Evolutionary conservation across 148 eudicot species (phyloP).

Genomic region (Rhododendron mucronatum): DNA sequence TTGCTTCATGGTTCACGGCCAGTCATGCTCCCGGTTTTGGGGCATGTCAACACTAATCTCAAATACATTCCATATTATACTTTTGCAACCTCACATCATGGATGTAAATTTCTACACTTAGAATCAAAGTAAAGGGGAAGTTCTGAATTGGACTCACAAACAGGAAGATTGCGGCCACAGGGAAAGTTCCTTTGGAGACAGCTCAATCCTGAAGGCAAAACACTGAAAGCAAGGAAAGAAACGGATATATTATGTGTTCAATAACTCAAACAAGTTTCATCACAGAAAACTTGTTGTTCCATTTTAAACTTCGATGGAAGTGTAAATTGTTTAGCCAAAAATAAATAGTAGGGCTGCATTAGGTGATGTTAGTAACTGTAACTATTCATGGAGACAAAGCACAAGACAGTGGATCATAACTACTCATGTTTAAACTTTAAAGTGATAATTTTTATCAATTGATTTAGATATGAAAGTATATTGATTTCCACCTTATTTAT

Average conservation of each 20-base stretch:
- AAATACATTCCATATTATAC: background rate
- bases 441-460: background rate
- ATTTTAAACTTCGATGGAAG: background rate
- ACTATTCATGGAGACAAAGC: background rate
- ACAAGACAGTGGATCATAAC: background rate
- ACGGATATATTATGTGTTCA: background rate
- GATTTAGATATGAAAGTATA: background rate
- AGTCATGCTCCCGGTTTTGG: too few species aligned
- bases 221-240: slow-evolving; percentile 15
- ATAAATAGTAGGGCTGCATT: background rate
- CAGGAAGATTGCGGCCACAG: slow-evolving; percentile 28
- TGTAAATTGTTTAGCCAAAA: background rate
- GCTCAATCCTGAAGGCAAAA: slow-evolving; percentile 30
- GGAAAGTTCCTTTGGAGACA: slow-evolving; percentile 43
- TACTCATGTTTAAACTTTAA: background rate
- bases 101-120: background rate
- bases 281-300: background rate
- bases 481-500: background rate
- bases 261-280: background rate
- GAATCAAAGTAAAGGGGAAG: background rate
- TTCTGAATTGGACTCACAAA: slow-evolving; percentile 24
- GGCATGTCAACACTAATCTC: background rate
- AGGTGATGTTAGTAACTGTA: background rate
- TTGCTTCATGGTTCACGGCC: too few species aligned
- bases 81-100: background rate